Base-by-base conservation (phyloP, 768 basidiomycete genomes). In the Leccinum incarnatum region DNA sequence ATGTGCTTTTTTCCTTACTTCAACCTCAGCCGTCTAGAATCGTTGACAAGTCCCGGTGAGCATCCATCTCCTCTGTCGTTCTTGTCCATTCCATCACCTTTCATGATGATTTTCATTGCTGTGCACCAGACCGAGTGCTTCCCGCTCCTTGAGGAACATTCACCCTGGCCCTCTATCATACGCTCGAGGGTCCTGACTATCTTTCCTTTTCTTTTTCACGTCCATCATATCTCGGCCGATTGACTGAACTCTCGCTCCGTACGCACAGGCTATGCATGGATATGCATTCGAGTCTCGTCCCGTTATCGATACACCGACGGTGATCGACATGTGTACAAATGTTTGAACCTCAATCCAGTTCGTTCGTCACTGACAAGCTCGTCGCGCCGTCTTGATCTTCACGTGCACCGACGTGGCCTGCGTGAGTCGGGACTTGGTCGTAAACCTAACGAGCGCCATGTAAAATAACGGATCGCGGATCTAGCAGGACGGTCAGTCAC, bases 351-450 rank as follows among this genome's bases (percentile, higher is more conserved):
- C n/a, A 14, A 23, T 23, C 2, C n/a, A n/a, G 9, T 45, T 23
- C 9, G 8, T 34, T 34, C n/a, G 32, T 27, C 48, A 0, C 10
- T 17, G 12, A 25, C 3, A 27, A 23, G 15, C 32, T 29, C 11
- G 10, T 65, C 49, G 67, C 9, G 54, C 60, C 12, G 83, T 89
- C 23, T 23, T 23, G 23, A 23, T 23, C 76, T 93, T 93, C 88
- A 92, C 91, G 67, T 92, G 84, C 19, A 93, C 84, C 1, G 83
- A 85, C 75, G 93, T 93, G 6, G 87, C 83, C 61, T 86, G 78
- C 15, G 92, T 93, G 21, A 94, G 78, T 65, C 93, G 92, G 69
- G 23, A 23, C 23, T 25, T 93, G 90, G 68, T 89, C 27, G 27
- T 29, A 8, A 8, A 7, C 92, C 91, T 92, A 8, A 17, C 17